These are phyloP conservation scores for Sporothrix humicola DNA, from an alignment of 2,329 filamentous ascomycete genomes.

Conservation along the genomic window DNA sequence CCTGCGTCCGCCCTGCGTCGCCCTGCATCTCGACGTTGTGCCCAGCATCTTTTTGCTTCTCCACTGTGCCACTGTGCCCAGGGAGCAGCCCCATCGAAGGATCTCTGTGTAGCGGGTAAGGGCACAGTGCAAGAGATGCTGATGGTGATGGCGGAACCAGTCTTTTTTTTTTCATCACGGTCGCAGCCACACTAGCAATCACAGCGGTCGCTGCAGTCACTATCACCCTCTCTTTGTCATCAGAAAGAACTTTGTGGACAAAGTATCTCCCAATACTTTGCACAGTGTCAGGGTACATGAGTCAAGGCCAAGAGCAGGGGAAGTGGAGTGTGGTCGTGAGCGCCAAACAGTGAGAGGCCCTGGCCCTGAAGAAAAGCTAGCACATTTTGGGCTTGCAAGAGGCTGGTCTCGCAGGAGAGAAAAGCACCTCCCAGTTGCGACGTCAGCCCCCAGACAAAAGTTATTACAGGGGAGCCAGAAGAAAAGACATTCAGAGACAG, in stretches of 20 bases:
- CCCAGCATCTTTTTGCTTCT: neutral
- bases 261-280: conserved; percentile 7
- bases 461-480: neutral
- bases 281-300: neutral
- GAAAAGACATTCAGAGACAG: neutral
- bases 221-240: neutral
- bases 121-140: neutral
- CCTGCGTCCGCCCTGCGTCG: conserved; percentile 20
- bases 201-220: conserved; percentile 19
- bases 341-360: neutral
- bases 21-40: conserved; percentile 13
- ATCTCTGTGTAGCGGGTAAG: neutral
- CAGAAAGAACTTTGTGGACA: neutral
- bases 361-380: neutral
- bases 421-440: neutral
- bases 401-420: conserved; percentile 15
- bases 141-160: neutral
- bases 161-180: conserved; percentile 24
- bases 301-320: neutral
- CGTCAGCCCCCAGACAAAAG: neutral
- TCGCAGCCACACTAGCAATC: conserved; percentile 25
- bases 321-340: neutral
- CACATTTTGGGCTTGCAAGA: neutral
- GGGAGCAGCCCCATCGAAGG: neutral
- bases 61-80: neutral